Evolutionary conservation across 1,284 basidiomycete genomes (phyloP), one percentile per base, ranked within the genome.

Genomic region (Boletus subluridellus): DNA sequence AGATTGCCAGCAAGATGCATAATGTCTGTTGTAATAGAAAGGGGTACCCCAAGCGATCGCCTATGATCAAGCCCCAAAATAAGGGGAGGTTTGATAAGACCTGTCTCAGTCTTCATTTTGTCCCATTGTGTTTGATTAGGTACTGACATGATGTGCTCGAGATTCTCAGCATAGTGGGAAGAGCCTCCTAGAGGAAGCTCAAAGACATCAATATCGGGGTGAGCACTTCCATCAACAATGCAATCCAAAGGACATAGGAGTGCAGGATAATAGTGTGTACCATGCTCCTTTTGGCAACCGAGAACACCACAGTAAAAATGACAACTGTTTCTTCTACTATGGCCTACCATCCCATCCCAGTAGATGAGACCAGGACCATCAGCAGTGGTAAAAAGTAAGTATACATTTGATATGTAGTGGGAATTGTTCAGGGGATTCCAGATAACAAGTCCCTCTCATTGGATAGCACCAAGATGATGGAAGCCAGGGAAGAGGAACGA

Each of bases 51-150:
- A 0, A 73, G 57, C 0, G 35, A 64, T 12, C 4, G 32, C 32
- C 32, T 34, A 0, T 41, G 44, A 0, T 34, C 6, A 0, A 54
- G 38, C 9, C 68, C 64, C 4, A 61, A 35, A 4, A 65, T 57
- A 0, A 69, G 44, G 0, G 57, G 60, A 0, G 63, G 62, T 30
- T 63, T 65, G 0, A 54, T 63, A 0, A 70, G 59, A 0, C 67
- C 59, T 0, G 63, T 70, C 0, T 57, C 57, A 5, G 39, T 41
- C 39, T 41, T 41, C 10, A 0, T 41, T 6, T 41, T 41, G 17
- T 41, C 39, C 39, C 39, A 41, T 41, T 41, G 39, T 4, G 39
- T 41, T 4, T 8, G n/a, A n/a, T 41, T 41, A 10, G 8, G 9
- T 4, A 41, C 39, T 0, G 4, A 9, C 1, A 41, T 3, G 5